A percentile compares a stretch with the other conserved stretches of the same genome.
These are phyloP conservation scores for Cutaneotrichosporon sp. DNA, from an alignment of 1,284 basidiomycete genomes.

Conservation along the genomic window DNA sequence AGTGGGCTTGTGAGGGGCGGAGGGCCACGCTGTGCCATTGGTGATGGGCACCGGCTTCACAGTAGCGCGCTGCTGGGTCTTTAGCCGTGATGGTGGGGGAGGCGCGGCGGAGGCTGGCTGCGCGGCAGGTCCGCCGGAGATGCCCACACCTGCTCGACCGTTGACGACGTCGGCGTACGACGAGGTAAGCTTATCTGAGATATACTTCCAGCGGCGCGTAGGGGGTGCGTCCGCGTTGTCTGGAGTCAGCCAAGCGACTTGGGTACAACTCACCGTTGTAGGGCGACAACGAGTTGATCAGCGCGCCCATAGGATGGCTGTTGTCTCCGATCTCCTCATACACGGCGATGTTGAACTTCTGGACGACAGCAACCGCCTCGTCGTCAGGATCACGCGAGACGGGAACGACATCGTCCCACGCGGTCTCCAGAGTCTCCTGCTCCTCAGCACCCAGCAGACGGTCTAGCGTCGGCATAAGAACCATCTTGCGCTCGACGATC, in stretches of 20 bases:
- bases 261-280: slow-evolving; percentile 61
- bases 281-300: slow-evolving; percentile 64
- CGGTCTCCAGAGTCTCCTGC: slow-evolving; percentile 46
- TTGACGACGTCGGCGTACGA: slow-evolving; percentile 76
- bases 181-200: slow-evolving; percentile 69
- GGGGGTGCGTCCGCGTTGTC: slow-evolving; percentile 68
- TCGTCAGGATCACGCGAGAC: slow-evolving; percentile 30
- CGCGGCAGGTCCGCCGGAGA: slow-evolving; percentile 19
- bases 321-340: slow-evolving; percentile 44
- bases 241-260: slow-evolving; percentile 44
- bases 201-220: slow-evolving; percentile 67
- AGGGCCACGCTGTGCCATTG: not conserved
- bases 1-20: not conserved
- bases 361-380: slow-evolving; percentile 38
- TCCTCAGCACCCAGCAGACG: slow-evolving; percentile 56
- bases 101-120: slow-evolving; percentile 5
- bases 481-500: slow-evolving; percentile 42
- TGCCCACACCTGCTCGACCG: slow-evolving; percentile 58
- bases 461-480: slow-evolving; percentile 42
- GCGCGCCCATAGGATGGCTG: slow-evolving; percentile 38
- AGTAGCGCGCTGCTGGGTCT: not conserved
- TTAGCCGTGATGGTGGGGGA: not conserved
- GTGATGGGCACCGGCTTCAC: not conserved
- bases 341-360: slow-evolving; percentile 47
- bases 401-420: slow-evolving; percentile 49